phyloP scores from a whole-genome alignment of 441 rosid species.

The Biscutella laevigata region DNA sequence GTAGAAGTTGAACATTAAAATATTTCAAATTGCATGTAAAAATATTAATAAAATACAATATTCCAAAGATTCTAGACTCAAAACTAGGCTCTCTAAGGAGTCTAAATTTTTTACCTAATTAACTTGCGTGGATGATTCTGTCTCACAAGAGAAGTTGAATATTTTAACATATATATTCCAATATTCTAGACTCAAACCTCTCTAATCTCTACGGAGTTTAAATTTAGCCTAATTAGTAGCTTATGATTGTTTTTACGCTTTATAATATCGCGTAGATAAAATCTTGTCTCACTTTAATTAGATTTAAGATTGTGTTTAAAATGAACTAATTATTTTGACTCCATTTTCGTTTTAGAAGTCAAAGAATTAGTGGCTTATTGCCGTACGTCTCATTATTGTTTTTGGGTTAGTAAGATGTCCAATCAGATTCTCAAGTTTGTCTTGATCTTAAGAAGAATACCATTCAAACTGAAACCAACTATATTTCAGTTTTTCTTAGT shows the following conservation, averaged over 20 bases:
- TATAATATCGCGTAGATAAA: no score
- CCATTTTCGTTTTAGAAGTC: background rate
- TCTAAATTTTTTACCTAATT: slow-evolving; percentile 3
- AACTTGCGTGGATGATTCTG: slow-evolving; percentile 8
- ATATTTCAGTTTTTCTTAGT: background rate
- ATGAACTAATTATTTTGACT: slow-evolving; percentile 12
- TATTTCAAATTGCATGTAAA: slow-evolving; percentile 5
- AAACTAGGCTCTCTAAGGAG: background rate
- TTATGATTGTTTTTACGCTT: no score
- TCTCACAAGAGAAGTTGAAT: no score
- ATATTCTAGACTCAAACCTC: no score
- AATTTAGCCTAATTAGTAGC: no score
- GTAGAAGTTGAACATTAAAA: slow-evolving; percentile 8
- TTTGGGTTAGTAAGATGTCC: slow-evolving; percentile 11
- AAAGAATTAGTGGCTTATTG: slow-evolving; percentile 18
- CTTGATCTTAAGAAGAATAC: background rate
- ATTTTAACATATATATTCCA: no score
- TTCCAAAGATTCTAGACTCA: slow-evolving; percentile 17
- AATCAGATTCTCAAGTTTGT: slow-evolving; percentile 6
- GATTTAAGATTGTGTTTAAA: slow-evolving; percentile 12
- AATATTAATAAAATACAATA: background rate
- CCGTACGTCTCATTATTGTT: background rate
- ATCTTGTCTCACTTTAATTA: no score
- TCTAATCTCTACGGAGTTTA: no score
- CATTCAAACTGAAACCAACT: background rate